Percentiles rank a stretch among this genome's conserved stretches.
phyloP scores from a whole-genome alignment of 345 rosid species.

The Salix purpurea region DNA sequence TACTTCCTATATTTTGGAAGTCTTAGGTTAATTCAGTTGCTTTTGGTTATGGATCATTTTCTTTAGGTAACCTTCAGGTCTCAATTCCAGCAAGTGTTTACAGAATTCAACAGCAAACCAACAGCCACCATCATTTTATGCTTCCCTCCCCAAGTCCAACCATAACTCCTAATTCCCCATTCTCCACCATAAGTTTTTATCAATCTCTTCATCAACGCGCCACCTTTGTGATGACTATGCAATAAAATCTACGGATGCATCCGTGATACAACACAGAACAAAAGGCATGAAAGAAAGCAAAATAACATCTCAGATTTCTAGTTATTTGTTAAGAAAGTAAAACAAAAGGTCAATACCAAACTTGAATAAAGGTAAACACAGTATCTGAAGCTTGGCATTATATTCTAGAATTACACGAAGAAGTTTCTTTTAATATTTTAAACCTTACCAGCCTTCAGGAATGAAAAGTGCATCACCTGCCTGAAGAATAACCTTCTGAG shows the following conservation, averaged over 20 bases:
- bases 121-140: not conserved
- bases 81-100: not conserved
- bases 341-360: not conserved
- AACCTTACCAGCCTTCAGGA: slow-evolving; percentile 94
- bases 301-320: not conserved
- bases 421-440: slow-evolving; percentile 12
- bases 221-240: not conserved
- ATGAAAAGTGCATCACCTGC: slow-evolving; percentile 94
- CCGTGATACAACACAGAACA: not conserved
- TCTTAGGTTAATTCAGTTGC: not conserved
- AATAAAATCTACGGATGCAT: not conserved
- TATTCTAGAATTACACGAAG: not conserved
- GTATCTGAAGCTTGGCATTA: not conserved
- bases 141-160: not conserved
- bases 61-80: not conserved
- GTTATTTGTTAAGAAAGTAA: not conserved
- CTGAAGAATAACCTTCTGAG: slow-evolving; percentile 64
- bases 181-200: not conserved
- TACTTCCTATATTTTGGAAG: not conserved
- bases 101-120: not conserved
- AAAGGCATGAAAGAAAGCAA: not conserved
- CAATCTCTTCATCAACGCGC: not conserved
- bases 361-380: not conserved
- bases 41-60: not conserved
- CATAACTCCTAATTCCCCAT: not conserved